Evolutionary conservation across 331 rosid species (phyloP).

Genomic region (Ulmus americana): DNA sequence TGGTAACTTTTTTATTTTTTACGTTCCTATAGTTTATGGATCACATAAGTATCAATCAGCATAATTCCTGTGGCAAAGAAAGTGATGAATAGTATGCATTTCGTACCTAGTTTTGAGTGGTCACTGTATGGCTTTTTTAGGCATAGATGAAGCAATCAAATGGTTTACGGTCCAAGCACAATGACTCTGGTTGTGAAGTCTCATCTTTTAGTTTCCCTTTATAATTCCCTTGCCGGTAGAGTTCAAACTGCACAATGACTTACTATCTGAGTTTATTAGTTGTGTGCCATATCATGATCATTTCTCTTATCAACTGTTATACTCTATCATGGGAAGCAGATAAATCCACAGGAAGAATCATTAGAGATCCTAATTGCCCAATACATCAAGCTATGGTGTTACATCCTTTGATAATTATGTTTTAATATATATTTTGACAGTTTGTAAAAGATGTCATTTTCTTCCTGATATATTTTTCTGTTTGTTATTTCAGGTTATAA

Average conservation of each 20-base stretch:
- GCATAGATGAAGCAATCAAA: not conserved
- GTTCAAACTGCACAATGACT: not conserved
- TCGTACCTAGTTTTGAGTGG: not conserved
- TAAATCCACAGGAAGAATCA: not conserved
- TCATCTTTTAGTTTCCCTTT: not conserved
- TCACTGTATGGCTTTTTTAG: not conserved
- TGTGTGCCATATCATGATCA: not conserved
- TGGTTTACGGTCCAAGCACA: not conserved
- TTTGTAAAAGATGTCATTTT: not conserved
- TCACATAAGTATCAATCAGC: not conserved
- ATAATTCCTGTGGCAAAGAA: not conserved
- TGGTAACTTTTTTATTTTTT: slow-evolving; percentile 19
- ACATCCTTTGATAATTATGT: not conserved
- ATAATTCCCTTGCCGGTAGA: not conserved
- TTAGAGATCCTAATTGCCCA: not conserved
- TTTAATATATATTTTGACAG: not conserved
- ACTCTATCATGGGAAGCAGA: not conserved
- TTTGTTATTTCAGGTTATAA: slow-evolving; percentile 63
- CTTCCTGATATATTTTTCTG: slow-evolving; percentile 7
- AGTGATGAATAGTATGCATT: not conserved
- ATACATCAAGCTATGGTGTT: not conserved
- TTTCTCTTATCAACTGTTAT: not conserved
- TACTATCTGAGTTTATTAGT: not conserved
- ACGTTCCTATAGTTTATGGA: not conserved
- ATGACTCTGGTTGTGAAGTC: not conserved